These are phyloP conservation scores for Hypericum androsaemum DNA, from an alignment of 345 rosid species.

Conservation along the genomic window DNA sequence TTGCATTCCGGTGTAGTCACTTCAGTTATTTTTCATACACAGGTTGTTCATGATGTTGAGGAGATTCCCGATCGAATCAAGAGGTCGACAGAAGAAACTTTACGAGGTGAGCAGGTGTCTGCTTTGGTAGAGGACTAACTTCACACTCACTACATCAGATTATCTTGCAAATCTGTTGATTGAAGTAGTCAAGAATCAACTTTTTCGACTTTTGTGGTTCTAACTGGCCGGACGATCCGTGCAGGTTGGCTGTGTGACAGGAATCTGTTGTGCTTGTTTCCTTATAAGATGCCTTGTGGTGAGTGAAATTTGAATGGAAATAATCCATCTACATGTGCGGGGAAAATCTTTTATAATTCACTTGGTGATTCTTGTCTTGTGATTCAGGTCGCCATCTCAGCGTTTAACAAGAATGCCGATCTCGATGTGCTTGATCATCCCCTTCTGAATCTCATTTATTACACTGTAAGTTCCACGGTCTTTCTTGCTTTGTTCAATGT, in stretches of 20 bases:
- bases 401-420: conserved; percentile 49
- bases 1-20: background rate
- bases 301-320: conserved; percentile 15
- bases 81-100: conserved; percentile 74
- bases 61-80: conserved; percentile 79
- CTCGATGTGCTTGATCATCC: conserved; percentile 65
- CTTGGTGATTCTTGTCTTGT: background rate
- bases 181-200: too few species aligned
- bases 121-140: too few species aligned
- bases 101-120: conserved; percentile 45
- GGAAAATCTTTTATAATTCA: background rate
- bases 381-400: conserved; percentile 28
- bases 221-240: background rate
- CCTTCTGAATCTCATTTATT: conserved; percentile 49
- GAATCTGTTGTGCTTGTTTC: conserved; percentile 65
- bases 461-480: conserved; percentile 33
- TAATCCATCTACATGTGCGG: background rate
- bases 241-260: conserved; percentile 78
- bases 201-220: too few species aligned
- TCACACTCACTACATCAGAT: too few species aligned
- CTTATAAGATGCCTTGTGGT: conserved; percentile 69
- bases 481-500: too few species aligned
- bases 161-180: too few species aligned
- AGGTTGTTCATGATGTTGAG: conserved; percentile 75
- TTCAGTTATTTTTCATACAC: background rate